Percentiles rank a stretch among this genome's conserved stretches.
phyloP scores from a whole-genome alignment of 352 stramenopile genomes.

The Phytophthora sansomeana region DNA sequence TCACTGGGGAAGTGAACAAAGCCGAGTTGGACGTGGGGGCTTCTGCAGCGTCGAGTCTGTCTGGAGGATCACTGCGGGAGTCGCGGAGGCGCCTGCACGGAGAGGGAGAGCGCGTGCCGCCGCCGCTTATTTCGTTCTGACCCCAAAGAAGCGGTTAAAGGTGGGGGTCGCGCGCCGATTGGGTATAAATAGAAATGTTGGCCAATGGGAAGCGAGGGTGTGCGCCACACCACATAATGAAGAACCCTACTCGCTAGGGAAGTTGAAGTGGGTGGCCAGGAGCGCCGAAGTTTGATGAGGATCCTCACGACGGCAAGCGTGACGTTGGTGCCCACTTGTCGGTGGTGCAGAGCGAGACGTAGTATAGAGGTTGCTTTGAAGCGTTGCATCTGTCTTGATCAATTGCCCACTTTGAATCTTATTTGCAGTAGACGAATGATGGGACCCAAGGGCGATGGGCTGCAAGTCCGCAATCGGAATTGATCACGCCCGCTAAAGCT shows the following conservation, averaged over 20 bases:
- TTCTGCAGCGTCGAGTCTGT: not conserved
- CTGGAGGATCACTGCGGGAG: not conserved
- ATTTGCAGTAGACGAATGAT: too few species aligned
- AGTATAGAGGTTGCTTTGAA: too few species aligned
- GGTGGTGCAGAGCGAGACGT: too few species aligned
- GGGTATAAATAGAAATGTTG: slow-evolving; percentile 14
- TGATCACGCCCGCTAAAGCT: slow-evolving; percentile 27
- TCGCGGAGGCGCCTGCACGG: not conserved
- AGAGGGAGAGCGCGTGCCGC: slow-evolving; percentile 11
- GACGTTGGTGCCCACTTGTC: too few species aligned
- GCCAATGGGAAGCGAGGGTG: slow-evolving; percentile 13
- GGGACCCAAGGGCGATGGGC: slow-evolving; percentile 9
- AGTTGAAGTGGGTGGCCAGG: slow-evolving; percentile 32
- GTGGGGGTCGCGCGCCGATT: slow-evolving; percentile 2
- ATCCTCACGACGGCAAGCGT: not conserved
- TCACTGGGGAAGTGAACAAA: not conserved
- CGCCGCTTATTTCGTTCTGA: slow-evolving; percentile 33
- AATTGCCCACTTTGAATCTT: too few species aligned
- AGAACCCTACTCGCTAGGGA: too few species aligned
- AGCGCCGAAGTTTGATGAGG: not conserved
- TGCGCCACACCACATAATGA: slow-evolving; percentile 25
- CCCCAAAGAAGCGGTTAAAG: slow-evolving; percentile 26
- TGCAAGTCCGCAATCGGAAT: slow-evolving; percentile 7
- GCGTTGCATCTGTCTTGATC: too few species aligned
- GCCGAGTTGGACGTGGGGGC: not conserved